These are phyloP conservation scores for Aspergillus brunneoviolaceus DNA, from an alignment of 2,329 filamentous ascomycete species.

Conservation along the genomic window DNA sequence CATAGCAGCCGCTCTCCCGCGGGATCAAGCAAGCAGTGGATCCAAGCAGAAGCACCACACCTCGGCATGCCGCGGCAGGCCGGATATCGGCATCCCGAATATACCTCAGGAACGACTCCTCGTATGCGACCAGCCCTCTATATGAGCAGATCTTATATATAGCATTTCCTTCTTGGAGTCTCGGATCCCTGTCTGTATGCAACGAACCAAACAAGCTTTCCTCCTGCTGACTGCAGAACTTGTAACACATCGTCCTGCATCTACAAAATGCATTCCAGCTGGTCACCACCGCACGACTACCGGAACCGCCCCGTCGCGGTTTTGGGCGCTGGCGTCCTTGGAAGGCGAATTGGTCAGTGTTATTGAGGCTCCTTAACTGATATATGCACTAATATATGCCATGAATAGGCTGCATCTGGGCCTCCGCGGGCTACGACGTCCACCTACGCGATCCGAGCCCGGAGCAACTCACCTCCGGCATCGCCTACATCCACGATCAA, in stretches of 20 bases:
- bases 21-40: not conserved
- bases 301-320: constrained; percentile 40
- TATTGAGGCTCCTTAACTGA: not conserved
- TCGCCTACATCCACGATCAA: constrained; percentile 37
- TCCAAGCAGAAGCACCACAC: not conserved
- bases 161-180: not conserved
- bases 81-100: not conserved
- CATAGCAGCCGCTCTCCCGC: not conserved
- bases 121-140: too few species aligned
- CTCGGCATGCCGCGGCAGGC: not conserved
- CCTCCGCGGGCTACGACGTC: constrained; percentile 34
- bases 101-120: too few species aligned
- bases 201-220: too few species aligned
- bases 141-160: not conserved
- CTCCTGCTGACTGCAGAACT: too few species aligned
- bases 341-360: constrained; percentile 38
- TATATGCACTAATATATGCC: not conserved
- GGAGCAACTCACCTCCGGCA: constrained; percentile 29
- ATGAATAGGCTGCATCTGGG: constrained; percentile 31
- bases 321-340: constrained; percentile 45
- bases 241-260: not conserved
- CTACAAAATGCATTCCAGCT: constrained; percentile 19
- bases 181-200: too few species aligned
- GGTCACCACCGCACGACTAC: constrained; percentile 30
- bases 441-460: constrained; percentile 32